These are phyloP conservation scores for Trichoderma sp. DNA, from an alignment of 2,329 filamentous ascomycete genomes.

Conservation along the genomic window DNA sequence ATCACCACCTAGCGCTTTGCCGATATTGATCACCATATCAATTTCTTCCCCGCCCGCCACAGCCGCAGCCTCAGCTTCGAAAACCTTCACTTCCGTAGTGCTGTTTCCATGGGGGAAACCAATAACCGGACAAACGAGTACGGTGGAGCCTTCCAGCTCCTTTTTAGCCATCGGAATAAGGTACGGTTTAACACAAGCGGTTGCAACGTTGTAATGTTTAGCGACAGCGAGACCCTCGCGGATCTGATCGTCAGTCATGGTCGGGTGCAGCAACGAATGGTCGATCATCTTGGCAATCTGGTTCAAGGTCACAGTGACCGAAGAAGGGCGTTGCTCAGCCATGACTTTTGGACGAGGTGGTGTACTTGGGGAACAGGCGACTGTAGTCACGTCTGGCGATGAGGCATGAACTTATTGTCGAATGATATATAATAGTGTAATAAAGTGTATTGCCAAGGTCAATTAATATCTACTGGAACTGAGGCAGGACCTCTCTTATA, in stretches of 20 bases:
- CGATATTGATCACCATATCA: not conserved
- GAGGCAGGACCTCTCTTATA: too few relatives aligned
- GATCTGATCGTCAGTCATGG: not conserved
- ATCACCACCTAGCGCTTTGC: not conserved
- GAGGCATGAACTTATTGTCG: too few relatives aligned
- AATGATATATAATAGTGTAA: too few relatives aligned
- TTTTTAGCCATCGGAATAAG: not conserved
- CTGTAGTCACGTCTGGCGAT: too few relatives aligned
- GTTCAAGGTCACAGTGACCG: not conserved
- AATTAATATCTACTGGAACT: too few relatives aligned
- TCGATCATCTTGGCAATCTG: not conserved
- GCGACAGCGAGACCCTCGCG: not conserved
- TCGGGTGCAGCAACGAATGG: not conserved
- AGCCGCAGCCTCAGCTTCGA: not conserved
- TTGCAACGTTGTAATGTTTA: not conserved
- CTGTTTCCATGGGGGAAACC: not conserved
- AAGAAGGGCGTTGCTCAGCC: too few relatives aligned
- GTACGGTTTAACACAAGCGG: not conserved
- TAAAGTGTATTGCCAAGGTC: too few relatives aligned
- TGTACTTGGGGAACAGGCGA: too few relatives aligned
- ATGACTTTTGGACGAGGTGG: too few relatives aligned
- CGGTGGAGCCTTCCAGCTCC: not conserved
- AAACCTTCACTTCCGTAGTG: not conserved
- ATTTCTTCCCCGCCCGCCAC: not conserved
- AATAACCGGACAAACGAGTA: not conserved